phyloP scores from a whole-genome alignment of 768 basidiomycete genomes.

The Cytidiella melzeri region DNA sequence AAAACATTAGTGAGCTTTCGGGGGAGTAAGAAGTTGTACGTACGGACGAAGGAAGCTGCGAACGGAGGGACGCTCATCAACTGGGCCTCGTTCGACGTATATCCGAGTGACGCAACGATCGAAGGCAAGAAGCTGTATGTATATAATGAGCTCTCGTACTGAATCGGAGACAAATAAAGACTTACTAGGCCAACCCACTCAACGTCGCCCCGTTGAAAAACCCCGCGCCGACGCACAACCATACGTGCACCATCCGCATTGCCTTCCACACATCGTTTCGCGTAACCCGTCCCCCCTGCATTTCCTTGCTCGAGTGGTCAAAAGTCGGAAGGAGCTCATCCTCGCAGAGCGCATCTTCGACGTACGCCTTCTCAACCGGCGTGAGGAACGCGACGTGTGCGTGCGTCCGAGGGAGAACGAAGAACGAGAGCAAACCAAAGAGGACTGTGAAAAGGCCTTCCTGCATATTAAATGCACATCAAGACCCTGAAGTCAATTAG shows the following conservation, averaged over 20 bases:
- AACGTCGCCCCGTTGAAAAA: conserved; percentile 8
- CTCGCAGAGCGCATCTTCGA: conserved; percentile 7
- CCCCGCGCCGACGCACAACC: conserved; percentile 6
- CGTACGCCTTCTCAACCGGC: conserved; percentile 10
- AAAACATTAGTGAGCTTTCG: neutral
- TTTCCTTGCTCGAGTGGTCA: neutral
- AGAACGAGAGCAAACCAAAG: conserved; percentile 8
- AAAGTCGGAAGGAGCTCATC: conserved; percentile 9
- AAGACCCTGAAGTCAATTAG: neutral
- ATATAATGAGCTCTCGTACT: neutral
- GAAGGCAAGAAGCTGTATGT: conserved; percentile 19
- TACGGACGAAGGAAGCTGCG: conserved; percentile 22
- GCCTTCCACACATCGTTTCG: conserved; percentile 7
- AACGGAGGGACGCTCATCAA: conserved; percentile 30
- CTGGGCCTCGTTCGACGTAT: conserved; percentile 22
- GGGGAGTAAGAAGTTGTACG: neutral
- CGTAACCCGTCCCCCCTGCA: conserved; percentile 4
- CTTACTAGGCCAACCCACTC: conserved; percentile 13
- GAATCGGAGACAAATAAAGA: neutral
- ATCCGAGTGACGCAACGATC: conserved; percentile 25
- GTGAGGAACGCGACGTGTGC: conserved; percentile 7
- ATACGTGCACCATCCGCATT: conserved; percentile 11
- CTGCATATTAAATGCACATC: neutral
- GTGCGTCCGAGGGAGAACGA: conserved; percentile 6
- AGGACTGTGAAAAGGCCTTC: conserved; percentile 10